Base-by-base conservation (phyloP, 306 rosid species). In the Luffa acutangula region DNA sequence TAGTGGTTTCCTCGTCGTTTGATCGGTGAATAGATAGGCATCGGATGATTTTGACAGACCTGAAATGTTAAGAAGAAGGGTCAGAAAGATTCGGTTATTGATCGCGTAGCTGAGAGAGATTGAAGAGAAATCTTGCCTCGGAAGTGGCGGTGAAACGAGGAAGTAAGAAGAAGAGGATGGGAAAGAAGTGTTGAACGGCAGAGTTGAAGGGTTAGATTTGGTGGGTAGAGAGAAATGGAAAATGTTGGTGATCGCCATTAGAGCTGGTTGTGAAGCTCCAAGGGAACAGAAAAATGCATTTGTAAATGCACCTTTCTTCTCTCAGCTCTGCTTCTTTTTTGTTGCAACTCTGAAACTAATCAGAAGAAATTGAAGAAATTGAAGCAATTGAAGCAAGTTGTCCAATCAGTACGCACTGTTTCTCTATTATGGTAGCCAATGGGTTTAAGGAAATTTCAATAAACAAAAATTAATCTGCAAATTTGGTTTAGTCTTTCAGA, bases 201-300 rank as follows among this genome's bases (percentile, higher is more conserved):
- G 65, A 76, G 65, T 56, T 49, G 82, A 76, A 64, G 73, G 57
- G 64, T 36, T 18, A 7, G 46, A 75, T 51, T 67, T 85, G 51
- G 84, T 53, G 49, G 72, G 60, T 78, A 64, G 53, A 17, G 69
- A 75, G 83, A 48, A 49, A 65, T 60, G 66, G 51, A 56, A 48
- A 17, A 80, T 10, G 18, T 18, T 65, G 52, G 54, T 25, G 66
- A 56, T 45, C 37, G 92, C 91, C 91, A 91, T 89, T 77, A 78
- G 71, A 70, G 83, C 20, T 48, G 82, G 80, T 58, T 13, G 7
- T 43, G 79, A 84, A 64, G 83, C 41, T 25, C 21, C 9, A 33
- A 51, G 1, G 57, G 6, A 51, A 15, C 62, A 72, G 60, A 74
- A 53, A 51, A 49, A 33, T 20, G 78, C 43, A 74, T 74, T 45